Base-by-base conservation (phyloP, 2,329 filamentous ascomycete genomes). In the Penicillium sp. region DNA sequence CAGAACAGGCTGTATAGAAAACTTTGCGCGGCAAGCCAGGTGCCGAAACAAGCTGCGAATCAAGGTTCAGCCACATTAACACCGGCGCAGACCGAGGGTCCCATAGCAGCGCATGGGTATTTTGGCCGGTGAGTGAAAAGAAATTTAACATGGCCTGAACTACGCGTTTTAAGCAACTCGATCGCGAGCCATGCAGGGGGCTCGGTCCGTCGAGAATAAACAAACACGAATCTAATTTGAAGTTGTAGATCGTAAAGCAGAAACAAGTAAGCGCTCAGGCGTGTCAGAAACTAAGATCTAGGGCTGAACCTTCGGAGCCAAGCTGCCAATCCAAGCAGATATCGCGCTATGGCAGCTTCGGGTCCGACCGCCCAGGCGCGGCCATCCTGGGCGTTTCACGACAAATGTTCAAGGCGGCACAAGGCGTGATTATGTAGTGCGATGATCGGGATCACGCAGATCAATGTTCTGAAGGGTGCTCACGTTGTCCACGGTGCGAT, bases 61-160 rank as follows among this genome's bases (percentile, higher is more conserved):
- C 52, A 52, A 56, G 48, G 55, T 61, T 63, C 55, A 62, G 58
- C 59, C 55, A 60, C 58, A 36, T 45, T 35, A 53, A 47, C 48
- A 48, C 53, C 52, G 36, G 47, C 50, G 49, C 35, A 45, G n/a
- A n/a, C n/a, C n/a, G 27, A 51, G 38, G 44, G n/a, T 24, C 35
- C 43, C 43, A 52, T 50, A 39, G 35, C 25, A 16, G 43, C 20
- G 42, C 4, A 33, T 44, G 41, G 35, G 31, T 25, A 16, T 47
- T 14, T 13, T 44, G 30, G 18, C 50, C 56, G 56, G 56, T 58
- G 56, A 58, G 46, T 50, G 35, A 28, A 58, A 51, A 16, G 7
- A 38, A 39, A 41, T 28, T 16, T 5, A 41, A 43, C 22, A 42
- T 11, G 39, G 33, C 14, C 30, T 40, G 33, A 33, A 33, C 14